These are phyloP conservation scores for Suillus lakei DNA, from an alignment of 768 basidiomycete genomes.

Conservation along the genomic window DNA sequence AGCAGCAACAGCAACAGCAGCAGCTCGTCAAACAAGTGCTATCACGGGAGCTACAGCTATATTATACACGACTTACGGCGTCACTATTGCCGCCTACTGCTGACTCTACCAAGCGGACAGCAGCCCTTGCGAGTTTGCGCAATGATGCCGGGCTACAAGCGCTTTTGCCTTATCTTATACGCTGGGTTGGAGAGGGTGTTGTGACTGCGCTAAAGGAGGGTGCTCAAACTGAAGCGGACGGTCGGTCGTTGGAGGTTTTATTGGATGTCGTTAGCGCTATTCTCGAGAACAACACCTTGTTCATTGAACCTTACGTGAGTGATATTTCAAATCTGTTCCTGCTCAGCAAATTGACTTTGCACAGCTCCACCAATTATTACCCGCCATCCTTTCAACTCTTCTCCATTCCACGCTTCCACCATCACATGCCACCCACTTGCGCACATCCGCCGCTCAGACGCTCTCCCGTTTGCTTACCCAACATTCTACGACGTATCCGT, in stretches of 20 bases:
- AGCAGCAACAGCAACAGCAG: constrained; percentile 62
- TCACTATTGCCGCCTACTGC: constrained; percentile 72
- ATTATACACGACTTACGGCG: constrained; percentile 89
- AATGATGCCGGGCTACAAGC: constrained; percentile 92
- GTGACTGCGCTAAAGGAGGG: constrained; percentile 59
- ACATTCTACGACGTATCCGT: constrained; percentile 89
- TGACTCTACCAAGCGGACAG: constrained; percentile 77
- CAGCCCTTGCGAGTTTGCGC: constrained; percentile 88
- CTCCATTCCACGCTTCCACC: constrained; percentile 85
- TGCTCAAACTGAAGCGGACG: constrained; percentile 63
- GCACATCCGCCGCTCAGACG: constrained; percentile 82
- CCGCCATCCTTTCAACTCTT: constrained; percentile 89
- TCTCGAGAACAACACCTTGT: constrained; percentile 84
- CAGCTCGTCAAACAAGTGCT: constrained; percentile 91
- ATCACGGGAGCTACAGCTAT: constrained; percentile 91
- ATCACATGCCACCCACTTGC: constrained; percentile 69
- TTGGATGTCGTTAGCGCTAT: constrained; percentile 86
- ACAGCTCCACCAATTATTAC: constrained; percentile 94
- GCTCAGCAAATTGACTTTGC: background rate
- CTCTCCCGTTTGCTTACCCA: constrained; percentile 81
- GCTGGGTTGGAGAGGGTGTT: constrained; percentile 93
- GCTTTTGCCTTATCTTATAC: constrained; percentile 89
- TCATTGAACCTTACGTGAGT: constrained; percentile 95
- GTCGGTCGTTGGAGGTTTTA: constrained; percentile 76
- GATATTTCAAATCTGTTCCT: background rate